Percentiles rank a stretch among this genome's conserved stretches.
These are phyloP conservation scores for Cercospora berteroae DNA, from an alignment of 2,329 filamentous ascomycete species.

Conservation along the genomic window DNA sequence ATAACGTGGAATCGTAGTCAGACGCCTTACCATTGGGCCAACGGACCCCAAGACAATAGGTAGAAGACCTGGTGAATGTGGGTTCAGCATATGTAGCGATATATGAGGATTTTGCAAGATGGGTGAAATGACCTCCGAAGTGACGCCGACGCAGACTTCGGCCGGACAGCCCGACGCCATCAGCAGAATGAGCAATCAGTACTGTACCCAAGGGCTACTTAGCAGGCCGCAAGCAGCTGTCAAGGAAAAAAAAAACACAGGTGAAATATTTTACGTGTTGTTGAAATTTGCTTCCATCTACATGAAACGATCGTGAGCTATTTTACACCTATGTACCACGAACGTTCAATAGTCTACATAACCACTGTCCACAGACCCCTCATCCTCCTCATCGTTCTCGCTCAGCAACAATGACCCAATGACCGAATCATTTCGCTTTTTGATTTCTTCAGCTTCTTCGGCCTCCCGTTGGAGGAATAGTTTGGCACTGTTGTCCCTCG, in stretches of 20 bases:
- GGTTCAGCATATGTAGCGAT: background rate
- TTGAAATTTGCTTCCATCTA: background rate
- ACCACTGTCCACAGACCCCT: background rate
- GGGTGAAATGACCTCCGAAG: background rate
- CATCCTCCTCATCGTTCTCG: background rate
- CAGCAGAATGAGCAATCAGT: too few species aligned
- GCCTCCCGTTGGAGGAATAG: background rate
- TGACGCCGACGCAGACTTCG: background rate
- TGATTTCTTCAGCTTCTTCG: background rate
- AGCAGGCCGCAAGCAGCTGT: too few species aligned
- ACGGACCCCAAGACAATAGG: background rate
- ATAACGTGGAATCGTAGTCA: constrained; percentile 6
- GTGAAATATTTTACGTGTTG: too few species aligned
- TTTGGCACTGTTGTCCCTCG: background rate
- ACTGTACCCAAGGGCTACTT: too few species aligned
- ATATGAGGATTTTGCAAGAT: background rate
- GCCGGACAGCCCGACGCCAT: too few species aligned
- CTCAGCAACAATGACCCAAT: background rate
- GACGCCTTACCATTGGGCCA: constrained; percentile 13
- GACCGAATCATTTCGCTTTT: background rate
- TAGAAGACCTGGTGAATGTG: background rate
- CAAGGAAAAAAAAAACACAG: too few species aligned
- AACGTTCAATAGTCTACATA: background rate
- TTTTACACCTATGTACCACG: background rate
- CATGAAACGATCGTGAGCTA: background rate